Evolutionary conservation across 225 moss, liverwort and hornwort species (phyloP).

Genomic region (Marchantia paleacea): DNA sequence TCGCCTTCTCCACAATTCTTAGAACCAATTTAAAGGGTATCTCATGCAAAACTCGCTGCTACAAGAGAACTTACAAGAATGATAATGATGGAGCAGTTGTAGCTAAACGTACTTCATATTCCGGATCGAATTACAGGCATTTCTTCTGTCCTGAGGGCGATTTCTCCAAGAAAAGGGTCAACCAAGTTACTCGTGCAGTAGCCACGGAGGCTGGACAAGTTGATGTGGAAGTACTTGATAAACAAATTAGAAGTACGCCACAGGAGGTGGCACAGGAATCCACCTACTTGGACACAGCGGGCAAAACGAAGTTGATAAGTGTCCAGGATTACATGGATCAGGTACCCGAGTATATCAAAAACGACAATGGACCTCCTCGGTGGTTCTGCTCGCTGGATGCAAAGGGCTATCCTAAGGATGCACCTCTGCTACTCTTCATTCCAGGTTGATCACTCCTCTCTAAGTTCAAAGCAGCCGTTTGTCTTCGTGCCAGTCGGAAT

Average conservation of each 20-base stretch:
- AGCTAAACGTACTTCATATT: background rate
- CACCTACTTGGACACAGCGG: slow-evolving; percentile 23
- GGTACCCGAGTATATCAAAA: slow-evolving; percentile 46
- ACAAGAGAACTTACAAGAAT: background rate
- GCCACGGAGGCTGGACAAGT: slow-evolving; percentile 7
- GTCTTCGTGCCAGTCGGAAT: no score
- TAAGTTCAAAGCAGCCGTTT: background rate
- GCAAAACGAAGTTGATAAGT: slow-evolving; percentile 32
- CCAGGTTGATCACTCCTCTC: slow-evolving; percentile 48
- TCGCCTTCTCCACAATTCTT: background rate
- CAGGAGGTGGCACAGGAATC: slow-evolving; percentile 9
- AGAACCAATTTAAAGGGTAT: background rate
- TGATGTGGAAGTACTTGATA: background rate
- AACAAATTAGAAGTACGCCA: background rate
- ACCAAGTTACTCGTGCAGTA: background rate
- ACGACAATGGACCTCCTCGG: slow-evolving; percentile 55
- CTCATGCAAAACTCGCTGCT: background rate
- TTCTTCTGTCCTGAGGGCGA: no score
- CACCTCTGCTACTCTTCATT: slow-evolving; percentile 72
- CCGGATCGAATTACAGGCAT: background rate
- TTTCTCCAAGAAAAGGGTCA: background rate
- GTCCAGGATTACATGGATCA: slow-evolving; percentile 52
- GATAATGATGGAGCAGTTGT: background rate
- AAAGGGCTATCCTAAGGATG: slow-evolving; percentile 42
- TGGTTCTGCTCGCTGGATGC: slow-evolving; percentile 58